Base-by-base conservation (phyloP, 345 rosid genomes). In the Citrus hindsii region DNA sequence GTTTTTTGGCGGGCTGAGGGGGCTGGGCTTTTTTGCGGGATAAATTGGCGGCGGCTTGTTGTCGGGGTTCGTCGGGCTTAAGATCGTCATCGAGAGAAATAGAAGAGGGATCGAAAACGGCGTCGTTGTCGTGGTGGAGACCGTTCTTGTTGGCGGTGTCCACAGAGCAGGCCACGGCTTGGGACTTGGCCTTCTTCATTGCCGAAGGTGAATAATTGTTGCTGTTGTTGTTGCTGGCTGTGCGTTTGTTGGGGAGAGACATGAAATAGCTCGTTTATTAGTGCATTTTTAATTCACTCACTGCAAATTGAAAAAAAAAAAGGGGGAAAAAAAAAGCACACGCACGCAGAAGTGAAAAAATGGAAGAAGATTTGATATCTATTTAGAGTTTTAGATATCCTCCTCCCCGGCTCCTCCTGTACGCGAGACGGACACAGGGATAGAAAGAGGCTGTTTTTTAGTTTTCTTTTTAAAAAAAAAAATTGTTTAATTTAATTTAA, bases 171-270 rank as follows among this genome's bases (percentile, higher is more conserved):
- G 90, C 90, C 68, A 86, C 82, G 67, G 89, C 88, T 74, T 89
- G 95, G 18, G 93, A 83, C 86, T 88, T 92, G 78, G 91, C 88
- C 83, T 92, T 92, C 93, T 92, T 92, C 95, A 90, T 92, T 27
- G 86, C 75, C 21, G 64, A 77, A 35, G 73, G 82, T 65, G 18
- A 78, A 64, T 32, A 62, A 30, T 25, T 38, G 67, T 66, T 42
- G n/a, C 76, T 30, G 78, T 79, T 42, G 81, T 67, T 66, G 81
- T 37, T 71, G 85, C 75, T 69, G 87, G 83, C 84, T 77, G 92
- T 86, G 89, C 92, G 96, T 86, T 90, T 90, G 85, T 86, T 89
- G 83, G 98, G 94, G 88, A 86, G 93, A 93, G 94, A 93, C 98
- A 93, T 93, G 76, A 85, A 87, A 74, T 64, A 73, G 58, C 71